These are phyloP conservation scores for Yamadazyma phyllophila DNA, from an alignment of 805 yeast species.

Conservation along the genomic window DNA sequence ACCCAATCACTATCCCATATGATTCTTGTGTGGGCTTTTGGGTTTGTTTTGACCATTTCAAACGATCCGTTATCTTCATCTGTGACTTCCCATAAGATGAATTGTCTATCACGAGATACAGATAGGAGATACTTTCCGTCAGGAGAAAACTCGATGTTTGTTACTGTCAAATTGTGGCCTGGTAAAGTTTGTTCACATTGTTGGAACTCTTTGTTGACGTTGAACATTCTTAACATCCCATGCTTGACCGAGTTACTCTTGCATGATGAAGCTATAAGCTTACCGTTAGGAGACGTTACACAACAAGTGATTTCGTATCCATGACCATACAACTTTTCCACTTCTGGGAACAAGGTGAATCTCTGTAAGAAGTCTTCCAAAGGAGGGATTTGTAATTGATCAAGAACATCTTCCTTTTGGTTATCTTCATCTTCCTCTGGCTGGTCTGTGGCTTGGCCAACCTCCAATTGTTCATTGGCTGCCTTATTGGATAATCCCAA, in stretches of 20 bases:
- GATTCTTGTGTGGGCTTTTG: slow-evolving; percentile 86
- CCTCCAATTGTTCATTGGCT: slow-evolving; percentile 47
- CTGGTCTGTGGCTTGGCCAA: slow-evolving; percentile 36
- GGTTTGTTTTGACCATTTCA: slow-evolving; percentile 44
- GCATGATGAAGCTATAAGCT: slow-evolving; percentile 84
- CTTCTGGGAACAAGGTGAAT: slow-evolving; percentile 91
- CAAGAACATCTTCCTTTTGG: slow-evolving; percentile 45
- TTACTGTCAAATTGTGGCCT: slow-evolving; percentile 83
- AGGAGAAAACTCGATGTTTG: slow-evolving; percentile 74
- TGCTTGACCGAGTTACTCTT: slow-evolving; percentile 80
- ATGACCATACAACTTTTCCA: slow-evolving; percentile 93
- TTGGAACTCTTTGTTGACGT: slow-evolving; percentile 53
- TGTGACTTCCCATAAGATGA: slow-evolving; percentile 65
- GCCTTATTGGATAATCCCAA: slow-evolving; percentile 93
- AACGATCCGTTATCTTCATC: slow-evolving; percentile 28
- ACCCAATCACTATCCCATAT: slow-evolving; percentile 96
- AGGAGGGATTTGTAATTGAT: slow-evolving; percentile 59
- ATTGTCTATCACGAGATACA: slow-evolving; percentile 87
- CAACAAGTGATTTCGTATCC: slow-evolving; percentile 90
- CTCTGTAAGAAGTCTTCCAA: slow-evolving; percentile 89
- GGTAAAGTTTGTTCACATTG: slow-evolving; percentile 45
- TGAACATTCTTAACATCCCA: slow-evolving; percentile 80
- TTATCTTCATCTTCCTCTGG: slow-evolving; percentile 29
- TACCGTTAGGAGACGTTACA: slow-evolving; percentile 63
- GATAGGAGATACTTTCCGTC: slow-evolving; percentile 63